Evolutionary conservation across 192 early-diverging fungal species (phyloP).

Genomic region (Coemansia reversa): DNA sequence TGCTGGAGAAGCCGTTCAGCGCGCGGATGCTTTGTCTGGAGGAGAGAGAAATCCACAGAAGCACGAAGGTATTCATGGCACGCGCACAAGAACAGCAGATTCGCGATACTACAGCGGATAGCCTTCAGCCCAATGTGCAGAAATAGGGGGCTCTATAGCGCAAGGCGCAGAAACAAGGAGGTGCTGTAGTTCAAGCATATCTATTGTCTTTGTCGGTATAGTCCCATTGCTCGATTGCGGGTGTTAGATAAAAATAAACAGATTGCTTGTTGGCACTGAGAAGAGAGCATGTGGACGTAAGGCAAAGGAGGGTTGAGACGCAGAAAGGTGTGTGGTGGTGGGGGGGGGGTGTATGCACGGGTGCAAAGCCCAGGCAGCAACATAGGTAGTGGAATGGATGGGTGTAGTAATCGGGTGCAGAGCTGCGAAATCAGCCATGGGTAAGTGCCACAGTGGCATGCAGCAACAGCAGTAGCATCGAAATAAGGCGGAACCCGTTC

Average conservation of each 20-base stretch:
- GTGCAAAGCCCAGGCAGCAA: not conserved
- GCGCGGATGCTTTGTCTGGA: slow-evolving; percentile 28
- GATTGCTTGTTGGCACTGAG: not conserved
- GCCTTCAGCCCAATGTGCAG: not conserved
- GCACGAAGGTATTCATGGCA: slow-evolving; percentile 14
- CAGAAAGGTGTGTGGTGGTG: no score
- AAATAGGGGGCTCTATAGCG: not conserved
- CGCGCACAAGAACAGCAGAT: slow-evolving; percentile 36
- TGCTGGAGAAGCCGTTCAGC: slow-evolving; percentile 49
- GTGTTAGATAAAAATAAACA: not conserved
- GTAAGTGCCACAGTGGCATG: slow-evolving; percentile 11
- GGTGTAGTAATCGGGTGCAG: not conserved
- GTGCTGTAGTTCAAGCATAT: not conserved
- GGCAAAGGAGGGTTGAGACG: not conserved
- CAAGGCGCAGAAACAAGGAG: not conserved
- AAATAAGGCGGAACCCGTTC: slow-evolving; percentile 1
- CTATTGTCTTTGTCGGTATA: not conserved
- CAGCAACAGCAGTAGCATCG: slow-evolving; percentile 5
- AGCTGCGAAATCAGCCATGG: not conserved
- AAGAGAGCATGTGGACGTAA: not conserved
- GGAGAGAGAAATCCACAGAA: slow-evolving; percentile 21
- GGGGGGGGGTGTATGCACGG: no score
- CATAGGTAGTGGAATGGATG: not conserved
- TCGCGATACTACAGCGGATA: slow-evolving; percentile 10
- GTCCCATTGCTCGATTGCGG: not conserved